A percentile compares a stretch with the other conserved stretches of the same genome.
Conservation (phyloP, 768 basidiomycete genomes). For the Basidioascus undulatus region DNA sequence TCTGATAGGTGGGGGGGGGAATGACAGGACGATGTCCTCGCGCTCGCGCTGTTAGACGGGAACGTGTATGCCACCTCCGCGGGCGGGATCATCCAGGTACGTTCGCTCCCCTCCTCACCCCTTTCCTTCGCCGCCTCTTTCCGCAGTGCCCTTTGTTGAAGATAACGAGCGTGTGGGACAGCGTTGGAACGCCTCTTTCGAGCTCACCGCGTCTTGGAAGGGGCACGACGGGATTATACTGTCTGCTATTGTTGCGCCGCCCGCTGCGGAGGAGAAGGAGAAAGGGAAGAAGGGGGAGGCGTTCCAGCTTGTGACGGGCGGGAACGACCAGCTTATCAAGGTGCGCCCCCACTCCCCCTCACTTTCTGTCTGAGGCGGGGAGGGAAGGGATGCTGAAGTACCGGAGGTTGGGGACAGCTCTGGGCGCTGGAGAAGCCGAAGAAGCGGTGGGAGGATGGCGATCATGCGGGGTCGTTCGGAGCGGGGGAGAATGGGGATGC, state of each 20-base stretch:
- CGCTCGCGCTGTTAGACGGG: conserved; percentile 41
- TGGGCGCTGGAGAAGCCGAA: neutral
- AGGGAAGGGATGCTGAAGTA: no score
- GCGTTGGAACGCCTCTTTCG: conserved; percentile 66
- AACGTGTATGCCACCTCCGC: conserved; percentile 30
- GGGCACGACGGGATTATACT: conserved; percentile 69
- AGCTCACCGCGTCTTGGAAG: conserved; percentile 58
- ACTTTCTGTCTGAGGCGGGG: no score
- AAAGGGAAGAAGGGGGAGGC: conserved; percentile 17
- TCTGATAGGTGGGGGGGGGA: neutral
- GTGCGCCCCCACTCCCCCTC: conserved; percentile 20
- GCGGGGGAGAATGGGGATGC: no score
- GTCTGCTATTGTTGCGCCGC: conserved; percentile 39
- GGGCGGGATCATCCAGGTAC: conserved; percentile 41
- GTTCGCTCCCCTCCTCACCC: neutral
- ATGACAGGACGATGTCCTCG: conserved; percentile 49
- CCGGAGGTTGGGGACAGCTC: neutral
- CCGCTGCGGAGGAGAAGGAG: conserved; percentile 5
- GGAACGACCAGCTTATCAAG: conserved; percentile 65
- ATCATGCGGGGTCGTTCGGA: neutral
- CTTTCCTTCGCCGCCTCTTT: neutral
- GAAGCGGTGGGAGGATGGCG: neutral
- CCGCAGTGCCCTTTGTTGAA: no score
- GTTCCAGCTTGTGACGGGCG: conserved; percentile 42
- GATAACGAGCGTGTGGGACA: no score